Percentiles rank a stretch among this genome's conserved stretches.
Conservation (phyloP, 768 basidiomycete species). For the Tulasnella sp. region DNA sequence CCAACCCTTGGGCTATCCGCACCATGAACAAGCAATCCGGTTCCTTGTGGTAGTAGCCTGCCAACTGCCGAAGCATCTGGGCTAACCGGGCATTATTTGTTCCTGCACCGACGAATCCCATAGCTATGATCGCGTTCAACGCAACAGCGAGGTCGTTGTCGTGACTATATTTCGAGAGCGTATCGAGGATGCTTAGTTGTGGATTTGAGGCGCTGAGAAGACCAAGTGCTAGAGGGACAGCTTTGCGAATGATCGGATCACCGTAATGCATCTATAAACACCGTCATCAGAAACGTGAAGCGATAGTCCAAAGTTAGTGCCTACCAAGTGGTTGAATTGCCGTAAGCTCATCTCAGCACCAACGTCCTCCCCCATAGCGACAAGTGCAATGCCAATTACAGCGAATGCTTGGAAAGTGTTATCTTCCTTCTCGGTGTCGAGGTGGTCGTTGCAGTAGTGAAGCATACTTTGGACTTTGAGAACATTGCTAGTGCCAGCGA, state of each 20-base stretch:
- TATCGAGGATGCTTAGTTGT: conserved; percentile 86
- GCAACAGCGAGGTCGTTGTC: conserved; percentile 97
- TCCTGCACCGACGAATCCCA: conserved; percentile 96
- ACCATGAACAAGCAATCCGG: conserved; percentile 95
- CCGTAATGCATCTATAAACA: conserved; percentile 98
- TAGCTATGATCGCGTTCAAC: conserved; percentile 93
- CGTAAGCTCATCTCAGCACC: conserved; percentile 96
- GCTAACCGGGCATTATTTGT: conserved; percentile 97
- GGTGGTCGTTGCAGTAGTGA: conserved; percentile 87
- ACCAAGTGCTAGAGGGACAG: conserved; percentile 89
- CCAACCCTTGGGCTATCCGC: conserved; percentile 85
- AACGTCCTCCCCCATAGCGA: conserved; percentile 97
- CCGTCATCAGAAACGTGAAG: background rate
- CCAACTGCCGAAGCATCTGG: conserved; percentile 93
- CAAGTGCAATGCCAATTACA: conserved; percentile 83
- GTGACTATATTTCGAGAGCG: conserved; percentile 96
- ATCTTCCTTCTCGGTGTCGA: conserved; percentile 47
- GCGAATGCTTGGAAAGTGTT: conserved; percentile 87
- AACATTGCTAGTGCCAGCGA: conserved; percentile 91
- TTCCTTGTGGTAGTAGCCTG: conserved; percentile 97
- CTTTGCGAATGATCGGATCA: conserved; percentile 80
- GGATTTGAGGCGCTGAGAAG: conserved; percentile 94
- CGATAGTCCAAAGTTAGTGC: conserved; percentile 26
- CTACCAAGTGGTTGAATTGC: conserved; percentile 91
- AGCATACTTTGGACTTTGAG: conserved; percentile 85